These are phyloP conservation scores for Tympanopsis confertula DNA, from an alignment of 2,329 filamentous ascomycete species.

Conservation along the genomic window DNA sequence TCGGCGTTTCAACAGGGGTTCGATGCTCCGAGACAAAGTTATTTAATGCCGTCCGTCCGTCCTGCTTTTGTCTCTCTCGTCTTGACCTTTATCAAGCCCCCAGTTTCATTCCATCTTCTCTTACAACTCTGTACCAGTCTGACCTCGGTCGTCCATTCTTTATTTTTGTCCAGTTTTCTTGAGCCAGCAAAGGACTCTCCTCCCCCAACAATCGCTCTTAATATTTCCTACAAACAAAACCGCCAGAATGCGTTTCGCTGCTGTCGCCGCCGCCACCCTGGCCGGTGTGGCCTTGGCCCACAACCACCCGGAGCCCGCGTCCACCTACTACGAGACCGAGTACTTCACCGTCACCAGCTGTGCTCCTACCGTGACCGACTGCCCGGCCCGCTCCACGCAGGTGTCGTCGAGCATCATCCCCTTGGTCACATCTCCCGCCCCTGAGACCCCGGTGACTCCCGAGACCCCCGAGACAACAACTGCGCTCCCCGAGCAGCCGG, in stretches of 20 bases:
- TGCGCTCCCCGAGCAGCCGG: slow-evolving; percentile 2
- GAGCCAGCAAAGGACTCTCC: slow-evolving; percentile 14
- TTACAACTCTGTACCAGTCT: slow-evolving; percentile 14
- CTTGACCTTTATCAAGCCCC: too few species aligned
- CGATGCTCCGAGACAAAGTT: too few species aligned
- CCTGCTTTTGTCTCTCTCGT: too few species aligned
- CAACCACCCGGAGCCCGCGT: slow-evolving; percentile 12
- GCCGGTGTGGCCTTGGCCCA: slow-evolving; percentile 29
- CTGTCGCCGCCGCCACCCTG: slow-evolving; percentile 32
- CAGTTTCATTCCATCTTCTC: too few species aligned
- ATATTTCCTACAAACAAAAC: slow-evolving; percentile 16
- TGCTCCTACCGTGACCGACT: slow-evolving; percentile 48
- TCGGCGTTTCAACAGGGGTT: too few species aligned
- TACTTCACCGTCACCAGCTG: slow-evolving; percentile 52
- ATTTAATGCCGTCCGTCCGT: too few species aligned
- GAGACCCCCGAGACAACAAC: slow-evolving; percentile 2
- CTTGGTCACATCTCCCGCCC: slow-evolving; percentile 4
- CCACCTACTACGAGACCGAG: slow-evolving; percentile 44
- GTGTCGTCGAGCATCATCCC: slow-evolving; percentile 15
- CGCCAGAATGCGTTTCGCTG: slow-evolving; percentile 55
- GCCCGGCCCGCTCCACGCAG: slow-evolving; percentile 30
- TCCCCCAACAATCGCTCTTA: slow-evolving; percentile 14
- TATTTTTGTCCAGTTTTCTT: slow-evolving; percentile 19
- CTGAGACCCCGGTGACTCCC: background rate
- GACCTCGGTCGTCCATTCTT: slow-evolving; percentile 50